Evolutionary conservation across 805 yeast species (phyloP), one percentile per base, ranked within the genome.

Genomic region (Komagataella ulmi): DNA sequence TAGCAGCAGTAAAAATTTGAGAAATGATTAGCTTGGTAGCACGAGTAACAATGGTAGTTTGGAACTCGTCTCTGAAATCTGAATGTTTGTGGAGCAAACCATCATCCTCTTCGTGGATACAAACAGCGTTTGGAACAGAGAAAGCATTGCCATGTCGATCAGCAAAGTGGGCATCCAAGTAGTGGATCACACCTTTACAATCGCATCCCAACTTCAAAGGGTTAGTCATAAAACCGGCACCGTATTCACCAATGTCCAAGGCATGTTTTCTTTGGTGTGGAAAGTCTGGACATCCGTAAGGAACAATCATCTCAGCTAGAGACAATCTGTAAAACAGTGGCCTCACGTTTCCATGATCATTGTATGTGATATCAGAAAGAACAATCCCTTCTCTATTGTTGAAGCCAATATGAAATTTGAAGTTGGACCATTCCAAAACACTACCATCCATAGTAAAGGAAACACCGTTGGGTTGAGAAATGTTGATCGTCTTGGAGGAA

Each of bases 241-340:
- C 93, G 64, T 85, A 85, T 66, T 85, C 93, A 65, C 93, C 93
- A 58, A 85, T 80, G 68, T 85, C 93, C 67, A 85, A 79, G 47
- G 93, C 93, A 61, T 85, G 93, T 68, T 85, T 85, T 70, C 93
- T 76, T 63, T 85, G 89, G 65, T 85, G 91, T 52, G 89, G 90
- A 69, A 75, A 80, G 57, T 79, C 83, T 53, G 93, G 93, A 55
- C 74, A 73, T 52, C 93, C 93, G 61, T 85, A 85, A 21, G 93
- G 93, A 54, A 85, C 93, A 68, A 85, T 81, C 91, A 85, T 85
- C 70, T 85, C 93, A 44, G 85, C 73, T 54, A 85, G 70, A 2
- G 91, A 85, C 60, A 85, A 73, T 67, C 93, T 75, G 72, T 85
- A 88, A 77, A 85, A 85, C 51, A 85, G 66, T 45, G 90, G 84